Conservation (phyloP, 192 early-diverging fungal genomes). For the Gamsiella multidivaricata region DNA sequence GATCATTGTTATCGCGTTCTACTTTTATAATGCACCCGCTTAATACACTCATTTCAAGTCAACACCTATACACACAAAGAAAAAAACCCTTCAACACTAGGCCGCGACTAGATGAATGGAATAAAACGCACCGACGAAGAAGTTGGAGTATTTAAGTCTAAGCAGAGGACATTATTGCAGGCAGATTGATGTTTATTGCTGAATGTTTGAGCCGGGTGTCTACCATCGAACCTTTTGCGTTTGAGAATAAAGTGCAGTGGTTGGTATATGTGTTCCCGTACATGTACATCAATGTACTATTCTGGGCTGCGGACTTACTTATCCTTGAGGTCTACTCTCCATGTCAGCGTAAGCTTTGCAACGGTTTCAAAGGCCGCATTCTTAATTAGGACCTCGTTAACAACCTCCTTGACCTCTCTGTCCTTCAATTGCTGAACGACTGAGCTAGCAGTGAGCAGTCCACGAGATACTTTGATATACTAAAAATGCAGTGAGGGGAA, state of each 20-base stretch:
- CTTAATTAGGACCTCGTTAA: slow-evolving; percentile 60
- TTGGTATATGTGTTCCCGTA: slow-evolving; percentile 13
- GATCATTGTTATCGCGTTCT: slow-evolving; percentile 88
- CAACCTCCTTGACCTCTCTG: slow-evolving; percentile 42
- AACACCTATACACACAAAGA: slow-evolving; percentile 2
- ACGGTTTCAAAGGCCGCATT: slow-evolving; percentile 62
- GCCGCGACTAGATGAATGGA: too few relatives aligned
- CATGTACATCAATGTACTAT: background rate
- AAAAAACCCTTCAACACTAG: too few relatives aligned
- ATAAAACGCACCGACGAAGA: too few relatives aligned
- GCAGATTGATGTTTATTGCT: too few relatives aligned
- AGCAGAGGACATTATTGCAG: too few relatives aligned
- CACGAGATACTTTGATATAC: slow-evolving; percentile 50
- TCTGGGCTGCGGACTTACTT: slow-evolving; percentile 7
- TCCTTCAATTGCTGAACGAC: slow-evolving; percentile 42
- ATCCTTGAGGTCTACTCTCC: slow-evolving; percentile 57
- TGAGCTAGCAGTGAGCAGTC: slow-evolving; percentile 48
- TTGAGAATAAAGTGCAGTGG: too few relatives aligned
- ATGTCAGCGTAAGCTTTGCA: slow-evolving; percentile 57
- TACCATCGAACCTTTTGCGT: too few relatives aligned
- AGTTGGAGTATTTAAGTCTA: too few relatives aligned
- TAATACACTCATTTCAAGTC: too few relatives aligned
- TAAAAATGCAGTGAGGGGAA: background rate
- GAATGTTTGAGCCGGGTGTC: too few relatives aligned
- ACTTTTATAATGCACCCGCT: too few relatives aligned